Evolutionary conservation across 805 yeast species (phyloP).

Genomic region (Millerozyma miso): DNA sequence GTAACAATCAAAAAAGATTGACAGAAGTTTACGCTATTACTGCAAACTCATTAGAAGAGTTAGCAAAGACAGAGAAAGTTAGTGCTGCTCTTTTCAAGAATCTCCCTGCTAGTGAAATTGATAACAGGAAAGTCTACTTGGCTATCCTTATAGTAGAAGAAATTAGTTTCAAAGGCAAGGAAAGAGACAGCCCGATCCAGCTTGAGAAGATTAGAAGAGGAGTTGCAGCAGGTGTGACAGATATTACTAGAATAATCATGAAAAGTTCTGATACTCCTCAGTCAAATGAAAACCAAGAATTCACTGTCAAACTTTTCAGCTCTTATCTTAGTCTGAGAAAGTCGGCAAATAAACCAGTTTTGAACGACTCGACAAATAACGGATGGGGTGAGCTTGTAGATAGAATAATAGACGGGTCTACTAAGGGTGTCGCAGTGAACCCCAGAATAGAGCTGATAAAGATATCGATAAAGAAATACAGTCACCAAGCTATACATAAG

Average conservation of each 20-base stretch:
- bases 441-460: slow-evolving; percentile 73
- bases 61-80: slow-evolving; percentile 56
- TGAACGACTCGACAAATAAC: slow-evolving; percentile 25
- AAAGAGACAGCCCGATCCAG: slow-evolving; percentile 19
- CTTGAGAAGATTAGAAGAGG: slow-evolving; percentile 61
- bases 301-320: slow-evolving; percentile 67
- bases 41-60: slow-evolving; percentile 53
- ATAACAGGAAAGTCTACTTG: slow-evolving; percentile 62
- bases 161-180: slow-evolving; percentile 41
- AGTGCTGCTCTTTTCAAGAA: slow-evolving; percentile 79
- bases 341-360: slow-evolving; percentile 11
- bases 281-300: slow-evolving; percentile 65
- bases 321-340: slow-evolving; percentile 51
- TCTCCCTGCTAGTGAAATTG: slow-evolving; percentile 64
- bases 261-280: slow-evolving; percentile 55
- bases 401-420: slow-evolving; percentile 70
- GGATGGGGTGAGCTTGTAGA: slow-evolving; percentile 92
- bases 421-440: slow-evolving; percentile 72
- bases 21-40: slow-evolving; percentile 78
- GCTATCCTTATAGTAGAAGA: slow-evolving; percentile 76
- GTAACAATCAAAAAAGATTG: slow-evolving; percentile 58
- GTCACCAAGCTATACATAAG: slow-evolving; percentile 31
- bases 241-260: slow-evolving; percentile 74
- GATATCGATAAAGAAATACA: slow-evolving; percentile 70
- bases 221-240: slow-evolving; percentile 84